Conservation (phyloP, 2,329 filamentous ascomycete species). For the Metarhizium brunneum region DNA sequence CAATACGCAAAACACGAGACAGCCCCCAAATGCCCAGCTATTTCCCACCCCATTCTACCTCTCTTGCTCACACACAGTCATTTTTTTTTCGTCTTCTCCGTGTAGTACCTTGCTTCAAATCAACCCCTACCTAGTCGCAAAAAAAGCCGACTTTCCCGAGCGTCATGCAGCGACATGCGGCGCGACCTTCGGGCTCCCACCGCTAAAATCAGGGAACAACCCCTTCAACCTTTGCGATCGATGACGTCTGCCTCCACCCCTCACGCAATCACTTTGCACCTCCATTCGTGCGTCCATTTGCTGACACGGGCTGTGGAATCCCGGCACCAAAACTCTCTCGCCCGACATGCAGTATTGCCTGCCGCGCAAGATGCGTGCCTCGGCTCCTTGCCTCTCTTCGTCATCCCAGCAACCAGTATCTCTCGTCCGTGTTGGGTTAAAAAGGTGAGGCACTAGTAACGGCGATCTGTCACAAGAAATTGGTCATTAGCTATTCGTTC, state of each 20-base stretch:
- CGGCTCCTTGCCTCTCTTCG: not conserved
- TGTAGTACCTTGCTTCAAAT: no score
- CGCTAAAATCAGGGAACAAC: not conserved
- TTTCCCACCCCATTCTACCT: no score
- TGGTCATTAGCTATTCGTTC: constrained; percentile 8
- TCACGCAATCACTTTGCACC: not conserved
- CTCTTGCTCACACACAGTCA: no score
- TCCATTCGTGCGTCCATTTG: not conserved
- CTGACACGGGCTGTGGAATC: not conserved
- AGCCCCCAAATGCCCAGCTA: no score
- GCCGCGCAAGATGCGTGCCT: not conserved
- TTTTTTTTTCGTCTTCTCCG: no score
- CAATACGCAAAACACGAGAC: no score
- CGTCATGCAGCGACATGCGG: not conserved
- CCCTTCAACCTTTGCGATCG: not conserved
- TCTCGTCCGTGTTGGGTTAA: no score
- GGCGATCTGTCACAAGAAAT: constrained; percentile 11
- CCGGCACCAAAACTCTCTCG: not conserved
- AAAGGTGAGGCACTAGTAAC: constrained; percentile 7
- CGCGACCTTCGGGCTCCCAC: not conserved
- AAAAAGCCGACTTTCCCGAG: not conserved
- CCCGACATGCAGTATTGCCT: not conserved
- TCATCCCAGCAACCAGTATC: not conserved
- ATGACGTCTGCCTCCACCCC: not conserved
- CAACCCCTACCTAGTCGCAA: no score